Evolutionary conservation across 2,329 filamentous ascomycete genomes (phyloP), one percentile per base, ranked within the genome.

Genomic region (Colletotrichum agaves): DNA sequence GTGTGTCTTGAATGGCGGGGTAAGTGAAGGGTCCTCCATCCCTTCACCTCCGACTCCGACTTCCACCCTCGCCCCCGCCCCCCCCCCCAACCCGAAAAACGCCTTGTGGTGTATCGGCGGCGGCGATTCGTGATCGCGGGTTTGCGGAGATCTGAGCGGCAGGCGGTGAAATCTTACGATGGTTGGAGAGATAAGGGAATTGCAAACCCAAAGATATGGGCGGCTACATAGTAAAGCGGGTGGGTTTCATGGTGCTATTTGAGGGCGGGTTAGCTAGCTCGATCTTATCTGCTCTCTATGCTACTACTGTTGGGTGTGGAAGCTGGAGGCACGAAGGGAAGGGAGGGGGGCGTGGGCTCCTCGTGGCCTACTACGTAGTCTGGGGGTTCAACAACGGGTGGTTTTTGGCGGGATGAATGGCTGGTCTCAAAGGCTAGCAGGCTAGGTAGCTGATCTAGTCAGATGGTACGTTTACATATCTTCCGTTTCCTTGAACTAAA

Each of bases 121-220:
- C 33, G 61, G 50, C 39, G 35, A 37, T 39, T 35, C 52, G 46
- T 39, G 35, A 64, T 59, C 52, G 46, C 23, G 61, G 64, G 61
- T 61, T 27, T 33, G 57, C 13, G 35, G 33, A 56, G 53, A 60
- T 67, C 61, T 67, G 60, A 67, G 64, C 61, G 60, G 53, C 53
- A 31, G 61, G 47, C 64, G 64, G 53, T 67, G 61, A 52, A n/a
- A 13, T 52, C 43, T n/a, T n/a, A n/a, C 21, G 46, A 52, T 52
- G 46, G 58, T 33, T 52, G 46, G 58, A 43, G 27, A 49, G 57
- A 60, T 50, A 50, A 60, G 57, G 31, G 11, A 37, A 49, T 11
- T 17, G 4, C 35, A 56, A 13, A 13, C 21, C 12, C 23, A 58
- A 53, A 39, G 33, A 11, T 31, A n/a, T 53, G 33, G 27, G 5